phyloP scores from a whole-genome alignment of 768 basidiomycete genomes.

The Boletus reticuloceps region DNA sequence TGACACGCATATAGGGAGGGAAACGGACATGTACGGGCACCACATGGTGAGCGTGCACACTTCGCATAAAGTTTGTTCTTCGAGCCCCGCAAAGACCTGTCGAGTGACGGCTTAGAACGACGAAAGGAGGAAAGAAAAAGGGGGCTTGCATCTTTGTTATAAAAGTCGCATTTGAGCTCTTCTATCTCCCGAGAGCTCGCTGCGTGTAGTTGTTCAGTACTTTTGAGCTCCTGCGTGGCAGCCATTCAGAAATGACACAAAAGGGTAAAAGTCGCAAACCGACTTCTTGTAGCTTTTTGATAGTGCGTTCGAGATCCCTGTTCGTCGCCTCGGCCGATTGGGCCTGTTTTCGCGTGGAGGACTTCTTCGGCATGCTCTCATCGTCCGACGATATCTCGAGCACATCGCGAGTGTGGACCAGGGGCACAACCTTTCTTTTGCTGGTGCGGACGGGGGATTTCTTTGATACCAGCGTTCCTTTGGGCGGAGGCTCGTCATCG shows the following conservation, averaged over 20 bases:
- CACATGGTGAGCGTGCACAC: slow-evolving; percentile 65
- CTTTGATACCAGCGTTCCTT: slow-evolving; percentile 15
- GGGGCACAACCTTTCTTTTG: slow-evolving; percentile 21
- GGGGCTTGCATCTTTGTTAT: slow-evolving; percentile 6
- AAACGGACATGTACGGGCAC: slow-evolving; percentile 60
- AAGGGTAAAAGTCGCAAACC: background rate
- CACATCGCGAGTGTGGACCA: slow-evolving; percentile 34
- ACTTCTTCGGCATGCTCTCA: slow-evolving; percentile 26
- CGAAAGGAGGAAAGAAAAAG: background rate
- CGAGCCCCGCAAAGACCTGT: slow-evolving; percentile 45
- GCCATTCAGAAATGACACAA: background rate
- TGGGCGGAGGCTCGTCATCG: slow-evolving; percentile 23
- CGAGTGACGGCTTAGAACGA: background rate
- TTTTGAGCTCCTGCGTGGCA: slow-evolving; percentile 20
- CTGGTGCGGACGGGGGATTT: background rate
- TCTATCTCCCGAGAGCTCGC: slow-evolving; percentile 15
- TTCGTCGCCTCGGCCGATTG: slow-evolving; percentile 14
- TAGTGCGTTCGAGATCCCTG: slow-evolving; percentile 36
- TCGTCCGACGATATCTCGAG: slow-evolving; percentile 63
- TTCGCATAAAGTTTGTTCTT: slow-evolving; percentile 59
- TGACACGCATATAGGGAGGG: background rate
- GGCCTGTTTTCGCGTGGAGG: slow-evolving; percentile 10
- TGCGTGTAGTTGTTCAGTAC: slow-evolving; percentile 3
- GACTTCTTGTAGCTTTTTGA: slow-evolving; percentile 46
- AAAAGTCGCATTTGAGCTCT: slow-evolving; percentile 19